These are phyloP conservation scores for Lactarius akahatsu DNA, from an alignment of 768 basidiomycete genomes.

Conservation along the genomic window DNA sequence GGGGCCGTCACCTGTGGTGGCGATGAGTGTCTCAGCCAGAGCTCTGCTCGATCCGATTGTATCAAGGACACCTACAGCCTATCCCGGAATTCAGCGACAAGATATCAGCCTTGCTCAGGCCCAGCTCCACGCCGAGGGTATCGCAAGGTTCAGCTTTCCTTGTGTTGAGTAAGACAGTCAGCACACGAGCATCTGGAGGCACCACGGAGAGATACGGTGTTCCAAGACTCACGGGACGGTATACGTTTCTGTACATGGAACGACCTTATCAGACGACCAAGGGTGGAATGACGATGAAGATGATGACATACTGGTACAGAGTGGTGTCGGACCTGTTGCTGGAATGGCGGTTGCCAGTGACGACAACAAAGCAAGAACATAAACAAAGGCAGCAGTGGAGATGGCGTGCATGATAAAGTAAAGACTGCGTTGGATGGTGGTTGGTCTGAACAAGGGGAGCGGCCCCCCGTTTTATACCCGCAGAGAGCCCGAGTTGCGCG, in stretches of 20 bases:
- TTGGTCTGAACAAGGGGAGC: background rate
- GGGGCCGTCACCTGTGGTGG: background rate
- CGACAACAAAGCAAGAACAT: constrained; percentile 8
- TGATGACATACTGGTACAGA: no score
- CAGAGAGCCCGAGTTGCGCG: no score
- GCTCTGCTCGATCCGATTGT: background rate
- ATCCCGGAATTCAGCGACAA: constrained; percentile 9
- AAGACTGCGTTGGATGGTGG: background rate
- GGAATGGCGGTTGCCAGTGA: background rate
- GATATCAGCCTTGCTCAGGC: background rate
- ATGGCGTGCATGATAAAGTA: constrained; percentile 6
- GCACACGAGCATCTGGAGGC: background rate
- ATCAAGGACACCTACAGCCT: constrained; percentile 4
- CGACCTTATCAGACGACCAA: background rate
- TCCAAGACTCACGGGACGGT: background rate
- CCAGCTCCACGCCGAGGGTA: background rate
- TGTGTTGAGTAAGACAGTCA: background rate
- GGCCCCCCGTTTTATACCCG: constrained; percentile 1
- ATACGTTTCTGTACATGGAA: background rate
- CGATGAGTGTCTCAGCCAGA: background rate
- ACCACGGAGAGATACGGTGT: background rate
- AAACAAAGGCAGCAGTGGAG: constrained; percentile 4
- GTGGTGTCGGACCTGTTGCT: no score
- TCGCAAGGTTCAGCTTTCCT: constrained; percentile 7
- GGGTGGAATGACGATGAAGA: background rate